Conservation (phyloP, 106 monocot genomes). For the Hemerocallis citrina region DNA sequence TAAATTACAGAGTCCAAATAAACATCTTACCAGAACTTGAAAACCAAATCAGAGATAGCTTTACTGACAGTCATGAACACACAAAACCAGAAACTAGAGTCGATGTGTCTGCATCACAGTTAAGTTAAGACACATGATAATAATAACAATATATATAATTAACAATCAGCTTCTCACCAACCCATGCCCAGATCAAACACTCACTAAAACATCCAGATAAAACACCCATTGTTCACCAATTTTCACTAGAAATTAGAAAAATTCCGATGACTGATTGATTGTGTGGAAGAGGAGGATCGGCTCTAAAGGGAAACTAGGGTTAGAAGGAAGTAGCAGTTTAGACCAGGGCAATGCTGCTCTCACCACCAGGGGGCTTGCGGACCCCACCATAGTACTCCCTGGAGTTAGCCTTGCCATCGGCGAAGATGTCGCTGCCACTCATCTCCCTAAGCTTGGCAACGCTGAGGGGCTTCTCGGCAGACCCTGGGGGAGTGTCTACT, state of each 20-base stretch:
- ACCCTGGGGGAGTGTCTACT: constrained; percentile 34
- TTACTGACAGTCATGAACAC: too few species aligned
- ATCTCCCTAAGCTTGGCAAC: constrained; percentile 60
- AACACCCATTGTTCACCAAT: too few species aligned
- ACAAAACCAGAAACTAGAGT: constrained; percentile 2
- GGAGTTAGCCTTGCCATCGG: constrained; percentile 48
- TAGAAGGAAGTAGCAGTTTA: constrained; percentile 9
- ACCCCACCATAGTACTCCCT: constrained; percentile 61
- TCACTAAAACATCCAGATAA: not conserved
- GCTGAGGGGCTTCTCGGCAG: constrained; percentile 59
- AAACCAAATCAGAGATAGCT: too few species aligned
- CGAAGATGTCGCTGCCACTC: constrained; percentile 79
- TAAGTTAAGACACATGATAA: not conserved
- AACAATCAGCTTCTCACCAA: not conserved
- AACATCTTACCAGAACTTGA: too few species aligned
- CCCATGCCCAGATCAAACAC: not conserved
- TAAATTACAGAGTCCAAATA: too few species aligned
- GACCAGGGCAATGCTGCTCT: constrained; percentile 64
- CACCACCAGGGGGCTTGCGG: constrained; percentile 78
- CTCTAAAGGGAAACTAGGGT: not conserved
- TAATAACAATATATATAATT: not conserved
- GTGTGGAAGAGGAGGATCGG: too few species aligned
- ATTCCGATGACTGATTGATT: not conserved
- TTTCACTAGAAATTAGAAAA: not conserved
- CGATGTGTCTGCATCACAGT: not conserved